These are phyloP conservation scores for Solanum ossicruentum DNA, from an alignment of 257 asterid genomes.

Conservation along the genomic window DNA sequence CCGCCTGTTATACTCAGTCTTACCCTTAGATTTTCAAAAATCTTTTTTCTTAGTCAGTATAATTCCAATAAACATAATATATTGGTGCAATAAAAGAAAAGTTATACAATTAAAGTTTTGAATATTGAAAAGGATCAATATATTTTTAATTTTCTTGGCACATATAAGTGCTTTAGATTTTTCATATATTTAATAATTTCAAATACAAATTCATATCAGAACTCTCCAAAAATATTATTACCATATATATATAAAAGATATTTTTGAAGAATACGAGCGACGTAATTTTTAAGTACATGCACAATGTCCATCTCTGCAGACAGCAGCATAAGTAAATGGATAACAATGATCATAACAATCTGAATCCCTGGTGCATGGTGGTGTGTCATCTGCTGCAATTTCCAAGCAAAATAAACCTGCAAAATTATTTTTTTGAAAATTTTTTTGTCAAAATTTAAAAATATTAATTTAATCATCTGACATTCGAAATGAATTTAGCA, in stretches of 20 bases:
- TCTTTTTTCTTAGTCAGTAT: no score
- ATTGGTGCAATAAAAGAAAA: no score
- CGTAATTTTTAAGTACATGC: background rate
- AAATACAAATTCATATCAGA: background rate
- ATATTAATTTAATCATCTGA: background rate
- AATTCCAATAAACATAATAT: no score
- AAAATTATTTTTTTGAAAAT: background rate
- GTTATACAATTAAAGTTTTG: no score
- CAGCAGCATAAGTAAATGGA: background rate
- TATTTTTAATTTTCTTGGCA: background rate
- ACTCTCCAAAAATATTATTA: background rate
- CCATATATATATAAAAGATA: fast-evolving
- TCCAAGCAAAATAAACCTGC: background rate
- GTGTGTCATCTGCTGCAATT: background rate
- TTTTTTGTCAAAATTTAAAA: no score
- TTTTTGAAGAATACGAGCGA: background rate
- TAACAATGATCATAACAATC: background rate
- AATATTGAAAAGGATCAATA: no score
- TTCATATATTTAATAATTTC: background rate
- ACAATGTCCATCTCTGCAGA: background rate
- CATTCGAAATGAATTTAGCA: background rate
- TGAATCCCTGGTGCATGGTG: background rate
- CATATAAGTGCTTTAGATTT: background rate
- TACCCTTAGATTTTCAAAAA: no score
- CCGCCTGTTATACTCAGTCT: no score